These are phyloP conservation scores for Ogataea methanolica DNA, from an alignment of 805 yeast genomes.

Conservation along the genomic window DNA sequence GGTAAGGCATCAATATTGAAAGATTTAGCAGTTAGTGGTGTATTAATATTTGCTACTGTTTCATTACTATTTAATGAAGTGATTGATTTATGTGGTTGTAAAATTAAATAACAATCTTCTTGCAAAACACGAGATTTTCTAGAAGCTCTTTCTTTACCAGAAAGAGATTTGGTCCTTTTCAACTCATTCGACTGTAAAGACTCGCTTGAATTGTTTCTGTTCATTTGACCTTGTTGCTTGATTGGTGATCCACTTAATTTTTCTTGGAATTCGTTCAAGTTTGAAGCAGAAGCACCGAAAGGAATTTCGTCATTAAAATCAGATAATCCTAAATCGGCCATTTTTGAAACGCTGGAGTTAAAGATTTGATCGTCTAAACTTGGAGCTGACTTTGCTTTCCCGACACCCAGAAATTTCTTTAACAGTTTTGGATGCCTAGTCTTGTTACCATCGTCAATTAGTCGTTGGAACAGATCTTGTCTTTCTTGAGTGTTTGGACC, in stretches of 20 bases:
- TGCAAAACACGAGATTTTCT: conserved; percentile 63
- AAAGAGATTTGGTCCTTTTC: conserved; percentile 67
- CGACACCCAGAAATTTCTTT: conserved; percentile 37
- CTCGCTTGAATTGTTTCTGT: background rate
- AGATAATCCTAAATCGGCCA: conserved; percentile 5
- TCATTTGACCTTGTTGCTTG: background rate
- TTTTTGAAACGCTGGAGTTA: conserved; percentile 11
- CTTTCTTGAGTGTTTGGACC: conserved; percentile 16
- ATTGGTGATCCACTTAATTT: background rate
- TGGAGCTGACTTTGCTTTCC: conserved; percentile 26
- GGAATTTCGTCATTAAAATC: conserved; percentile 23
- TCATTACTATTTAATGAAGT: conserved; percentile 46
- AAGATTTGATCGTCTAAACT: conserved; percentile 31
- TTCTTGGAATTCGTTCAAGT: conserved; percentile 29
- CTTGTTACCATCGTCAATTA: conserved; percentile 40
- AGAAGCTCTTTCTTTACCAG: conserved; percentile 61
- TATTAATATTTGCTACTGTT: conserved; percentile 13
- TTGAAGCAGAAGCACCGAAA: conserved; percentile 35
- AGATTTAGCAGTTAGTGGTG: background rate
- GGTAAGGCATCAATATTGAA: conserved; percentile 21
- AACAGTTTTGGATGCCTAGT: conserved; percentile 41
- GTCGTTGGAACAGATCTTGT: conserved; percentile 32
- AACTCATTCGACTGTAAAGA: conserved; percentile 39
- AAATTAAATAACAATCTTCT: conserved; percentile 54
- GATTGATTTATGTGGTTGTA: conserved; percentile 55